Evolutionary conservation across 2,329 filamentous ascomycete genomes (phyloP), one percentile per base, ranked within the genome.

Genomic region (Xylariales sp.): DNA sequence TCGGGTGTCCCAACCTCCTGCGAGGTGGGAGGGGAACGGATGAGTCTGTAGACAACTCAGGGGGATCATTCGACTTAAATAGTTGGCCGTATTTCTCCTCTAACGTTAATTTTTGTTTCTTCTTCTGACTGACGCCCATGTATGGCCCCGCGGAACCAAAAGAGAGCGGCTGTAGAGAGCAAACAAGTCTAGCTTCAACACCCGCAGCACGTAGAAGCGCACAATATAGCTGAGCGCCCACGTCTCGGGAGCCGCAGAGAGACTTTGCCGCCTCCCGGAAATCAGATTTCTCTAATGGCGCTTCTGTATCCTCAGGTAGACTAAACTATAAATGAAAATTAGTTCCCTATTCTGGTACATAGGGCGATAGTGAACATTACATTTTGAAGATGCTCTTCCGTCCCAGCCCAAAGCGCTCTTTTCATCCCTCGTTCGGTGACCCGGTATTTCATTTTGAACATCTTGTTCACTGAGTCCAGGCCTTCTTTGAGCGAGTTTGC

Each of bases 161-260:
- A 0, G 92, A 86, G 0, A 99, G 83, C 1, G 91, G 89, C 72
- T 99, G 96, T 3, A 99, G 82, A 4, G 96, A 99, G 78, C 94
- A 97, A 0, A 98, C 92, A 4, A 99, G 84, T 12, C 96, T 87
- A 5, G 93, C 86, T 70, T 93, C 89, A 6, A 98, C 89, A 2
- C 93, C 94, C n/a, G 87, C 89, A n/a, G 89, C 88, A 18, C 96
- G 90, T 3, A 99, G 84, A 39, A 98, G 80, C 2, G 94, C 92
- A 78, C 96, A 98, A 75, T 97, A 97, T 0, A 99, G 79, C 77
- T 98, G 94, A 1, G 93, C 92, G 0, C 94, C 96, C 9, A 97
- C 85, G 78, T 99, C 96, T 71, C 94, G 89, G 8, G 95, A 98
- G 0, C 95, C 97, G 71, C 89, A 83, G 18, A 97, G 80, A 5